Base-by-base conservation (phyloP, 305 asterid genomes). In the Fraxinus xanthoxyloides region DNA sequence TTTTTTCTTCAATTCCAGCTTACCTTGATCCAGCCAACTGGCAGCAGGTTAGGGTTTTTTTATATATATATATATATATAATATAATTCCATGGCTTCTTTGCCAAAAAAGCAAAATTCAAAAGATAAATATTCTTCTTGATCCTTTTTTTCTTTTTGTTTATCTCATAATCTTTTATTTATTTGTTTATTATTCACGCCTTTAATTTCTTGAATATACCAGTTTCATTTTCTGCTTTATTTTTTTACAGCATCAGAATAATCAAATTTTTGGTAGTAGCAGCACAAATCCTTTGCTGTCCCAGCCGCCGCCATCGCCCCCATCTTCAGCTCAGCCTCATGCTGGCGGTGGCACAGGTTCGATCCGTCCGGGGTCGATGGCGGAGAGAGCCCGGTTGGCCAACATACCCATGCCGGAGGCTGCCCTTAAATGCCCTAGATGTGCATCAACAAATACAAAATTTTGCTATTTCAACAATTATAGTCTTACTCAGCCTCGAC, bases 1-100 rank as follows among this genome's bases (percentile, higher is more conserved):
- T 84, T 89, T 95, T 95, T 92, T 90, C 99, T 81, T 92, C 99
- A 84, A 87, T 94, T 89, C 99, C 95, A 72, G 87, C 97, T 88
- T 94, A 95, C 86, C 95, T 92, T 92, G 98, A 95, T 95, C 90
- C 95, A 26, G 84, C 98, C 94, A 94, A 95, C 94, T 95, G 99
- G 99, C 97, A 94, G 79, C 99, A 94, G 93, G 98, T 93, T 56
- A 87, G 81, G 85, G 59, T 75, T 80, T 77, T 23, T 15, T n/a
- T n/a, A n/a, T n/a, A n/a, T n/a, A n/a, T n/a, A n/a, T 26, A 3
- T 65, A 73, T 80, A 81, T 82, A 81, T 81, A 81, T 82, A 81
- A 81, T 81, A 81, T 82, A 81, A 72, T 81, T 85, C 80, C 83
- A 82, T 88, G 87, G 86, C 90, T 90, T 86, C 88, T 87, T 88